Evolutionary conservation across 1,284 basidiomycete genomes (phyloP), one percentile per base, ranked within the genome.

Genomic region (Chalciporus sp.): DNA sequence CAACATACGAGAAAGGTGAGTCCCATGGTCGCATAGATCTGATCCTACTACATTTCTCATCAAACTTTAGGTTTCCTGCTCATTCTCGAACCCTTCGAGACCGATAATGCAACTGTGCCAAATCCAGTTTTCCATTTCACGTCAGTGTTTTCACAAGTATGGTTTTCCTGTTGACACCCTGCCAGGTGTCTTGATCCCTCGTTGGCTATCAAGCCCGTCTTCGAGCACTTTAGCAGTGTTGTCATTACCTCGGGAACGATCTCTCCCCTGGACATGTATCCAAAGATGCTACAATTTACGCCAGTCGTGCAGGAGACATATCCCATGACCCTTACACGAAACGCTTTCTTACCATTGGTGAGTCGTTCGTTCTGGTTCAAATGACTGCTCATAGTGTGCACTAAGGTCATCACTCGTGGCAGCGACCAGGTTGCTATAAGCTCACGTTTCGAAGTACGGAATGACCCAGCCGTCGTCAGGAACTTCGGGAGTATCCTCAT

Each of bases 161-260:
- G 37, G 6, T 31, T 12, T 7, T 42, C 33, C 10, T 46, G 19
- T 50, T 68, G 41, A 63, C 37, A 42, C 58, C 48, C 49, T 12
- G 47, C 23, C 68, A 95, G 92, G 48, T 99, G 97, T 66, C 86
- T 99, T 51, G 97, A 99, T 71, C 97, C 97, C 0, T 95, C 95
- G 1, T 83, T 99, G 27, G 97, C 97, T 10, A 99, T 99, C 65
- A 94, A 94, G 61, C 97, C 97, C 0, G 92, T 99, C 23, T 98
- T 99, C 70, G 97, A 99, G 69, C 88, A 95, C 42, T 99, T 99
- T 72, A 95, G 93, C 70, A 95, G 92, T 60, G 97, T 99, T 42
- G 94, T 99, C 63, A 99, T 99, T 72, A 99, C 97, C 0, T 98
- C 94, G 12, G 97, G 97, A 64, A 99, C 97, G 29, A 95, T 99